phyloP scores from a whole-genome alignment of 2,329 filamentous ascomycete genomes.

The Tympanopsis confertula region DNA sequence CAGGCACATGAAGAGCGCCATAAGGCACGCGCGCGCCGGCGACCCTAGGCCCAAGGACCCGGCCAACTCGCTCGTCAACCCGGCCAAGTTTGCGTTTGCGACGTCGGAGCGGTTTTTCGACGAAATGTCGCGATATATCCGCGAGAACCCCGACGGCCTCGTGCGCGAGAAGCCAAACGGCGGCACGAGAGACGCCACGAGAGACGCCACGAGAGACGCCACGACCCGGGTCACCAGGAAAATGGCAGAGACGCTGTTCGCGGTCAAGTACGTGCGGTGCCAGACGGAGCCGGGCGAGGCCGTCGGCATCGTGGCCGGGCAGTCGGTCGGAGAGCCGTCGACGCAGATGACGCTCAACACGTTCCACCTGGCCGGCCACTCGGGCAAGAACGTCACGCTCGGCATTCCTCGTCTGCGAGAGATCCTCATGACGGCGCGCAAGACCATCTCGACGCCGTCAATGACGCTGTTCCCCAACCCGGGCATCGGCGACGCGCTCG shows the following conservation, averaged over 20 bases:
- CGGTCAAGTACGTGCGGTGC: conserved; percentile 85
- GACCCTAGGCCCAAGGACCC: conserved; percentile 59
- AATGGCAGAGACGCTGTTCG: conserved; percentile 72
- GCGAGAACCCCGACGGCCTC: conserved; percentile 58
- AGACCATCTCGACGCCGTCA: conserved; percentile 75
- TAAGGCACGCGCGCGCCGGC: conserved; percentile 56
- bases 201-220: conserved; percentile 8
- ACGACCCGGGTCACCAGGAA: conserved; percentile 41
- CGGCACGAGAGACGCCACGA: no score
- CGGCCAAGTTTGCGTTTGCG: conserved; percentile 68
- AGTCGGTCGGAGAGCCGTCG: conserved; percentile 92
- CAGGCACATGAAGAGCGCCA: conserved; percentile 70
- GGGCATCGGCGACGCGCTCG: conserved; percentile 57
- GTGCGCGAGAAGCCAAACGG: conserved; percentile 34
- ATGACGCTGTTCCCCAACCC: conserved; percentile 76
- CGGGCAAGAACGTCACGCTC: conserved; percentile 94
- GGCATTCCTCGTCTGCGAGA: conserved; percentile 95
- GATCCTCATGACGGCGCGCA: conserved; percentile 94
- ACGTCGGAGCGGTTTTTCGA: conserved; percentile 80
- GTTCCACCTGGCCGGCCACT: conserved; percentile 97
- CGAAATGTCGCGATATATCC: conserved; percentile 64
- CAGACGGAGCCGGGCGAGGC: conserved; percentile 91
- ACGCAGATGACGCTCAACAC: conserved; percentile 99
- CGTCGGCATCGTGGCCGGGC: conserved; percentile 89
- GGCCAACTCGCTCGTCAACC: conserved; percentile 60